Base-by-base conservation (phyloP, 495 filamentous ascomycete genomes). In the Penicillium herquei region DNA sequence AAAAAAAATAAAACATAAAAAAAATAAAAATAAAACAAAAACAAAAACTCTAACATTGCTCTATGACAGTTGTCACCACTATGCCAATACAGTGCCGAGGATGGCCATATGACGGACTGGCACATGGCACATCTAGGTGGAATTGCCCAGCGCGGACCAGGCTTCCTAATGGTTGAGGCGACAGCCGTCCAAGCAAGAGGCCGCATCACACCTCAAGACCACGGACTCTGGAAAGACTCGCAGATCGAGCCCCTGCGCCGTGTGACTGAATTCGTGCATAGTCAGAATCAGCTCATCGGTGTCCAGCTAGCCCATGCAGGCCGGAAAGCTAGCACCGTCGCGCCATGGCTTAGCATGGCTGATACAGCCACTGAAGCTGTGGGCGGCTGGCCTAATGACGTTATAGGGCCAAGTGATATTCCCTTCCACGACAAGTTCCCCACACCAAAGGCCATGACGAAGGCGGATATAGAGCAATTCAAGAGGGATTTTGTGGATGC, bases 231-330 rank as follows among this genome's bases (percentile, higher is more conserved):
- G 87, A 74, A 81, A 39, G 88, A 91, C 64, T 75, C 72, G 1
- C 88, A 90, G 57, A 81, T 88, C 59, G 82, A 74, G 39, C 78
- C 77, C 0, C 60, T 90, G 51, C 76, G 74, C 56, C 69, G 78
- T 13, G 73, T 87, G 37, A 72, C 81, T 17, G 84, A 89, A 37
- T 89, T 90, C 61, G 83, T 81, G 3, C 85, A 90, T 65, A 78
- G 76, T 49, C 87, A 89, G 66, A 73, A 70, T 54, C 83, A 84
- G 60, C 79, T 84, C 40, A 81, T 87, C 35, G 87, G 75, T 21
- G 80, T 91, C 51, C 88, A 91, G 69, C 56, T 91, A 12, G 84
- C 70, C 12, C 89, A 91, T 62, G 87, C 87, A 0, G 88, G 89
- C 0, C 74, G 89, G n/a, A 92, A 92, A 62, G 86, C 85, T 0